Base-by-base conservation (phyloP, 805 yeast genomes). In the Candida bentonensis region DNA sequence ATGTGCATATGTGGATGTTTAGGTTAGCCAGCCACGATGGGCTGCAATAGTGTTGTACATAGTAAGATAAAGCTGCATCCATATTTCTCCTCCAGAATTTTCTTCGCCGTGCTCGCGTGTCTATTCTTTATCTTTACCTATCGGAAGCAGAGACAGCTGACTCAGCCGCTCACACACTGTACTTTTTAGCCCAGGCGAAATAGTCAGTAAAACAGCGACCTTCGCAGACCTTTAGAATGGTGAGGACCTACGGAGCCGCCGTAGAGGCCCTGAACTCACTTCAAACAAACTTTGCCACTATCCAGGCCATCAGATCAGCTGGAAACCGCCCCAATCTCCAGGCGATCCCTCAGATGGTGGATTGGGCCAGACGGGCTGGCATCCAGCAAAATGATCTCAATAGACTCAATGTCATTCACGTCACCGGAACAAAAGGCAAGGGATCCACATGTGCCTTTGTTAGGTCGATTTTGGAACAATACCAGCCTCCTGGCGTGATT, bases 361-460 rank as follows among this genome's bases (percentile, higher is more conserved):
- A 82, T 56, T 83, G 87, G 86, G 66, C 78, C 3, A 66, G 82
- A 44, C 66, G 89, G 48, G 69, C 78, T 9, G 94, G 89, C 0
- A 80, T 81, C 53, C 53, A 62, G 22, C 77, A 83, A 1, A 53
- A 64, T 2, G 94, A 83, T 49, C 77, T 85, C 57, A 76, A 88
- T 63, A 70, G 63, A 48, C 61, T 92, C 53, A 88, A 88, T 53
- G 71, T 87, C 2, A 72, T 92, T 36, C 99, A 92, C 57, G 81
- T 94, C 28, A 88, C 99, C 0, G 99, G 99, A 20, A 92, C 99
- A 1, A 92, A 92, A 60, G 99, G 99, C 13, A 92, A 92, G 64
- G 99, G 99, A 1, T 87, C 96, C 0, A 89, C 97, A 0, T 89
- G 96, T 62, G 96, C 98, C 0, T 92, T 92, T 58, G 76, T 87